Evolutionary conservation across 208 protist species (phyloP).

Genomic region (Acanthamoeba polyphaga): DNA sequence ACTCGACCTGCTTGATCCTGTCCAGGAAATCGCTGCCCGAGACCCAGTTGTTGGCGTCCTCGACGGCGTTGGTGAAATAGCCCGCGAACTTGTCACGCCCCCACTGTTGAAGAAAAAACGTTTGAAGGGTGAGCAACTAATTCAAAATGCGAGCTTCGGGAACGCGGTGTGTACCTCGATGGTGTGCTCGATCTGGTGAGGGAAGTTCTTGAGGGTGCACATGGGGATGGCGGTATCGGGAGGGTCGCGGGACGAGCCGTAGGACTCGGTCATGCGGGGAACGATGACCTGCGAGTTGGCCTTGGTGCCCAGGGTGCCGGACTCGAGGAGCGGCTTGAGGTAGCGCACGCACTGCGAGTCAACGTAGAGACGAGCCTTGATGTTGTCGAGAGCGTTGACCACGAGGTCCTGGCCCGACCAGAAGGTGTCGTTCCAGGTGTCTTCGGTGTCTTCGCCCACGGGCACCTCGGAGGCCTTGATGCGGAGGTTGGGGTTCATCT

Average conservation of each 20-base stretch:
- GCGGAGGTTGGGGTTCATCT: slow-evolving; percentile 96
- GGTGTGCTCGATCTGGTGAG: slow-evolving; percentile 98
- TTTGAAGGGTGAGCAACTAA: too few species aligned
- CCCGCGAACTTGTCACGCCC: slow-evolving; percentile 91
- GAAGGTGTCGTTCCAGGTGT: slow-evolving; percentile 96
- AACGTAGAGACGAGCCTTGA: slow-evolving; percentile 97
- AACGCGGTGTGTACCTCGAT: slow-evolving; percentile 94
- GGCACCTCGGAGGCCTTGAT: slow-evolving; percentile 82
- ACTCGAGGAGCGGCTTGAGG: slow-evolving; percentile 98
- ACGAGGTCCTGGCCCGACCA: slow-evolving; percentile 96
- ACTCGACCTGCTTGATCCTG: slow-evolving; percentile 62
- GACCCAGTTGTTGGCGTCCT: slow-evolving; percentile 88
- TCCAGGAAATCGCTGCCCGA: slow-evolving; percentile 12
- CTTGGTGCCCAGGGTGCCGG: slow-evolving; percentile 97
- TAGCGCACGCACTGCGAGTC: slow-evolving; percentile 97
- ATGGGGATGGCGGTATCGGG: slow-evolving; percentile 98
- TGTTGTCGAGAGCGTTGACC: slow-evolving; percentile 99
- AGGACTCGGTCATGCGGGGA: slow-evolving; percentile 96
- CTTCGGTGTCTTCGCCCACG: slow-evolving; percentile 96
- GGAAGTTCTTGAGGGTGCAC: slow-evolving; percentile 99
- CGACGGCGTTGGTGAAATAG: slow-evolving; percentile 88
- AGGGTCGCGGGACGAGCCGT: slow-evolving; percentile 97
- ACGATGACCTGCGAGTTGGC: slow-evolving; percentile 85
- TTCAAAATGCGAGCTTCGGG: slow-evolving; percentile 82
- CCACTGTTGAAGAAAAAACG: slow-evolving; percentile 81